Percentiles rank a stretch among this genome's conserved stretches.
These are phyloP conservation scores for Brassica balearica DNA, from an alignment of 441 rosid species.

Conservation along the genomic window DNA sequence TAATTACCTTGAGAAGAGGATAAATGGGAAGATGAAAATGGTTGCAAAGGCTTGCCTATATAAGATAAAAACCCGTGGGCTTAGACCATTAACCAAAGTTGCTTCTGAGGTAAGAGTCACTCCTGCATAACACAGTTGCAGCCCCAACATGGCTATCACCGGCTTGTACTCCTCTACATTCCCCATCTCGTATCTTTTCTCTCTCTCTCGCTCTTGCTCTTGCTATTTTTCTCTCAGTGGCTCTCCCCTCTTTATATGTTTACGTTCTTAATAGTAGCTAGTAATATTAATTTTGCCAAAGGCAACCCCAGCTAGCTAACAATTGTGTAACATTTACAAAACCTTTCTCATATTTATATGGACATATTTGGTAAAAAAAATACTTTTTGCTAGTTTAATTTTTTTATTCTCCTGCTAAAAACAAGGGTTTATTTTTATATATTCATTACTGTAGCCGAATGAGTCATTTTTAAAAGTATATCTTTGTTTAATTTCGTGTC, in stretches of 20 bases:
- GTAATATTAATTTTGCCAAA: neutral
- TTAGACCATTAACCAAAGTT: neutral
- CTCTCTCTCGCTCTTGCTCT: neutral
- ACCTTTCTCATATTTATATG: neutral
- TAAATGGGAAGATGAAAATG: constrained; percentile 9
- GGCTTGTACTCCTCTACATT: constrained; percentile 12
- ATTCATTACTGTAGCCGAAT: neutral
- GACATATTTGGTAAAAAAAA: too few species aligned
- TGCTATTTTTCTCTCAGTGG: neutral
- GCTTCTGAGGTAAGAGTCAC: neutral
- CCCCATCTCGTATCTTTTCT: neutral
- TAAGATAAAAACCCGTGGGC: constrained; percentile 5
- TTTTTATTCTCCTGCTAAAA: neutral
- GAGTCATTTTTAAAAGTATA: neutral
- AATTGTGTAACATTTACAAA: neutral
- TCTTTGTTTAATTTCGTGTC: neutral
- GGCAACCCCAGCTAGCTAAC: neutral
- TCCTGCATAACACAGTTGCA: constrained; percentile 9
- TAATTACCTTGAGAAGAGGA: constrained; percentile 2
- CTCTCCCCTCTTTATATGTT: neutral
- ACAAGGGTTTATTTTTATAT: neutral
- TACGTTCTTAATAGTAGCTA: neutral
- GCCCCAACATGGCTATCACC: constrained; percentile 5
- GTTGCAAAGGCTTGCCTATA: constrained; percentile 14
- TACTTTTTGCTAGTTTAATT: too few species aligned